Evolutionary conservation across 257 asterid genomes (phyloP).

Genomic region (Cordia subcordata): DNA sequence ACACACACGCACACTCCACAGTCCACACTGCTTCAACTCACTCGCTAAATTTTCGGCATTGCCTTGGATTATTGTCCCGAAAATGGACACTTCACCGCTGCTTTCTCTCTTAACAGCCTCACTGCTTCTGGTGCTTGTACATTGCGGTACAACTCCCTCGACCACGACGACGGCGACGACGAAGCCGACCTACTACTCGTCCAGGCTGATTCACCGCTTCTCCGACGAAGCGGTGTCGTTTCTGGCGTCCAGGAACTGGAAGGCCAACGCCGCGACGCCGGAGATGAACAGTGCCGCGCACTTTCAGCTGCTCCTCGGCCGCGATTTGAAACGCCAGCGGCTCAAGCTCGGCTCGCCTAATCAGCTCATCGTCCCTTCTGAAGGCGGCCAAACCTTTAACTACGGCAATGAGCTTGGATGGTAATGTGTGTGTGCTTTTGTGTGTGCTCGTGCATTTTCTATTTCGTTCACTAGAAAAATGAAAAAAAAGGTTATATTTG

Average conservation of each 20-base stretch:
- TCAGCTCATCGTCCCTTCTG: conserved; percentile 39
- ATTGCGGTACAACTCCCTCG: background rate
- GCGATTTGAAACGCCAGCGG: conserved; percentile 63
- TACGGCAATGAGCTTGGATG: conserved; percentile 82
- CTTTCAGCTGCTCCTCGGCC: conserved; percentile 40
- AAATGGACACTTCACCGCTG: background rate
- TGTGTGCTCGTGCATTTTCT: no score
- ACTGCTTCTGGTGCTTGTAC: conserved; percentile 25
- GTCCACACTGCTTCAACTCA: background rate
- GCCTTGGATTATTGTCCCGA: no score
- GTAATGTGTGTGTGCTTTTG: conserved; percentile 18
- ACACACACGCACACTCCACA: background rate
- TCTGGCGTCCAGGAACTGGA: conserved; percentile 25
- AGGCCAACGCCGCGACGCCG: conserved; percentile 33
- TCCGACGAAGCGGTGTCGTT: conserved; percentile 47
- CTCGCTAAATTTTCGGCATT: no score
- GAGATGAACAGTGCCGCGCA: conserved; percentile 45
- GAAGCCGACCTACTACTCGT: conserved; percentile 27
- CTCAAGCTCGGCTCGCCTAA: conserved; percentile 50
- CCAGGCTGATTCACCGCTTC: conserved; percentile 53
- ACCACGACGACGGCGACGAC: background rate
- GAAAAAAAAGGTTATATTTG: no score
- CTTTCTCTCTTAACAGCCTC: conserved; percentile 5
- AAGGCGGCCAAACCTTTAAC: conserved; percentile 44
- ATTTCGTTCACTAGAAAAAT: no score